phyloP scores from a whole-genome alignment of 139 green algal genomes.

The Monoraphidium neglectum region DNA sequence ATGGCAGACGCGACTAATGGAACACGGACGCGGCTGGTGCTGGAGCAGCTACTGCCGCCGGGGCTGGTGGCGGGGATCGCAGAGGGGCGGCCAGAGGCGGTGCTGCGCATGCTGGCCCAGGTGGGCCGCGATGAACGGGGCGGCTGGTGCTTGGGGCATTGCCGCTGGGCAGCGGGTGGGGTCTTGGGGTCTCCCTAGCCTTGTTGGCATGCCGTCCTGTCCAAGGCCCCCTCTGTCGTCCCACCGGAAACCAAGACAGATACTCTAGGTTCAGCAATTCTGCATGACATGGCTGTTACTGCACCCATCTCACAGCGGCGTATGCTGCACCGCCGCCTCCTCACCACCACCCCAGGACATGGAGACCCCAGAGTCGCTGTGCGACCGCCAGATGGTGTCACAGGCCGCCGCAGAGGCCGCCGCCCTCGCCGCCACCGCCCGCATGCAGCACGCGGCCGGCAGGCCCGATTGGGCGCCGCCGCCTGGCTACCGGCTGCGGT shows the following conservation, averaged over 20 bases:
- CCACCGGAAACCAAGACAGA: too few species aligned
- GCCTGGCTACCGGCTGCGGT: conserved; percentile 47
- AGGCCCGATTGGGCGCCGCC: conserved; percentile 50
- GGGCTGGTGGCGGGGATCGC: conserved; percentile 75
- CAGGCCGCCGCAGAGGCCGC: conserved; percentile 57
- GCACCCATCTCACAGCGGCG: too few species aligned
- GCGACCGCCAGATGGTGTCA: conserved; percentile 64
- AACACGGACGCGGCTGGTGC: conserved; percentile 55
- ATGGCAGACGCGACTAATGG: conserved; percentile 74
- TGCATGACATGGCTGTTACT: too few species aligned
- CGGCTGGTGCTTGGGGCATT: too few species aligned
- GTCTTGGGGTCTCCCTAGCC: too few species aligned
- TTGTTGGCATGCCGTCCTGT: too few species aligned
- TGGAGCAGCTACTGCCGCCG: conserved; percentile 76
- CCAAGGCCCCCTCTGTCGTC: too few species aligned
- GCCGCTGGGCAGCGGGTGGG: too few species aligned
- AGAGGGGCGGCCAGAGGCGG: conserved; percentile 50
- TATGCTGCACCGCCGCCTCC: too few species aligned
- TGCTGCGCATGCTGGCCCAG: conserved; percentile 31
- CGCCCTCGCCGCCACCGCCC: conserved; percentile 40
- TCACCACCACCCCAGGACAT: neutral
- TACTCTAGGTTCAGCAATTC: too few species aligned
- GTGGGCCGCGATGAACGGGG: neutral
- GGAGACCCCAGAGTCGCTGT: conserved; percentile 89
- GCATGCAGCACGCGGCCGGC: conserved; percentile 37